A percentile compares a stretch with the other conserved stretches of the same genome.
Evolutionary conservation across 2,329 filamentous ascomycete genomes (phyloP).

Genomic region (Lachnellula arida): DNA sequence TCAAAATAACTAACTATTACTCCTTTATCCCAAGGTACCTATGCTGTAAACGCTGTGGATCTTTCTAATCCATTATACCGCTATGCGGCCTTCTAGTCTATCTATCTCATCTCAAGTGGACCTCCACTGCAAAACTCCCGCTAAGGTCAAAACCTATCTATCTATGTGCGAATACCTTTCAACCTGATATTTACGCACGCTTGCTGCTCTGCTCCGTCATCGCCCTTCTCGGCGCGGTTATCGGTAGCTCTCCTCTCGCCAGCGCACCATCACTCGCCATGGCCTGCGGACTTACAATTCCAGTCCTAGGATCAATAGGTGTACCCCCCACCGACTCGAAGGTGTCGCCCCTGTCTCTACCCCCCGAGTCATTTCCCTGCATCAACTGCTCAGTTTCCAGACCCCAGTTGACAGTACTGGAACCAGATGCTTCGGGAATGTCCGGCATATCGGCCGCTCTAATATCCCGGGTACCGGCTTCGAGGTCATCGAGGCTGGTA

Average conservation of each 20-base stretch:
- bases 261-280: constrained; percentile 21
- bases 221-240: constrained; percentile 9
- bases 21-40: too few relatives aligned
- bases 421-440: constrained; percentile 36
- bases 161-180: not conserved
- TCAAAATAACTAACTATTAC: too few relatives aligned
- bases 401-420: constrained; percentile 11
- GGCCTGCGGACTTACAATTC: constrained; percentile 30
- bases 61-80: too few relatives aligned
- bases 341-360: not conserved
- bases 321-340: not conserved
- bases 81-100: too few relatives aligned
- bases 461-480: constrained; percentile 22
- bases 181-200: not conserved
- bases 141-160: not conserved
- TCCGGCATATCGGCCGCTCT: constrained; percentile 36
- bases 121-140: not conserved
- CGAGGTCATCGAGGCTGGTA: constrained; percentile 26
- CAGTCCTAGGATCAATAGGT: constrained; percentile 30
- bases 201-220: constrained; percentile 10
- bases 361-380: constrained; percentile 1
- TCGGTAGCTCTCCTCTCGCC: constrained; percentile 24
- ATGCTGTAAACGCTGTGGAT: too few relatives aligned
- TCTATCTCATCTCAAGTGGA: not conserved
- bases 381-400: constrained; percentile 3